Evolutionary conservation across 106 monocot species (phyloP), one percentile per base, ranked within the genome.

Genomic region (Iris macrosiphon): DNA sequence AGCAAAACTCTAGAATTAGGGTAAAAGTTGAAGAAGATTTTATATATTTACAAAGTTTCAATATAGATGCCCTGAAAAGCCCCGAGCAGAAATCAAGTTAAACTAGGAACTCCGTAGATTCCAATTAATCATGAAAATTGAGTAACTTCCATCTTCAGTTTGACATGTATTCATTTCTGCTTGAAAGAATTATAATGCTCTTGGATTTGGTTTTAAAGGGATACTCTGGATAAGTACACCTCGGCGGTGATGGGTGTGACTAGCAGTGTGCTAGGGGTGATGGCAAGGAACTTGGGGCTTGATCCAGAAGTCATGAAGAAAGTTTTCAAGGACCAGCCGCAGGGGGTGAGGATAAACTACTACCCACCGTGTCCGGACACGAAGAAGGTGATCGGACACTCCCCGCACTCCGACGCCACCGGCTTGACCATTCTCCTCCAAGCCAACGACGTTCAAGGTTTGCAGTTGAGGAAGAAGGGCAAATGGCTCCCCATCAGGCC

Each of bases 311-410:
- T 2, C 23, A 11, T 56, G 9, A 3, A 11, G 13, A 39, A 56
- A 1, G 1, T 39, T 22, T 23, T 56, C n/a, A 25, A n/a, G 9
- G 23, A 24, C 7, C 38, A 25, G 13, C 35, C 39, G n/a, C 37
- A 38, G 16, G 20, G 38, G 11, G 2, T 56, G 35, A 56, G 56
- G 21, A 38, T 56, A 3, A 56, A 38, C n/a, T 56, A 56, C 8
- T 56, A 56, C 25, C 56, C 38, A 15, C 38, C 56, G 15, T 56
- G 56, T 7, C 20, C 20, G 38, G 12, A 39, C 4, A 24, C 56
- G 4, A 25, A 39, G 9, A 39, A 56, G 56, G 56, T 56, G 38
- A 4, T 56, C 22, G 56, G 56, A 11, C 35, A 38, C 12, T 56
- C 56, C 11, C 38, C 56, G 1, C 55, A 56, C 22, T 22, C 23